Evolutionary conservation across 192 early-diverging fungal species (phyloP), one percentile per base, ranked within the genome.

Genomic region (Entrophospora sp.): DNA sequence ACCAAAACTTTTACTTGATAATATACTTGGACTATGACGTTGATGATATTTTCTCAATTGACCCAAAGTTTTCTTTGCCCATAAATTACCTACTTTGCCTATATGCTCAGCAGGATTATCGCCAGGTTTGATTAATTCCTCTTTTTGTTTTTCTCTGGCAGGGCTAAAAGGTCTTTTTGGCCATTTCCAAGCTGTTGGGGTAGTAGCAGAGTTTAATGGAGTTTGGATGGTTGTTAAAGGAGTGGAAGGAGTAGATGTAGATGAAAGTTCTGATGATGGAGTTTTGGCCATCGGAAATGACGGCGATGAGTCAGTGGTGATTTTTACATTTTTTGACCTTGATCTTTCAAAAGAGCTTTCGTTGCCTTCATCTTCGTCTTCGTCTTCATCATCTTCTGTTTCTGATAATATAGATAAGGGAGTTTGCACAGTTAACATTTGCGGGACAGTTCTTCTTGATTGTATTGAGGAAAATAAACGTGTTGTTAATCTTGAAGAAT

Each of bases 91-190:
- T 28, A 66, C 64, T 40, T 66, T 66, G 14, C 64, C 64, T 27
- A 66, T 66, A 55, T 66, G 64, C n/a, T 55, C 51, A 1, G 64
- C 18, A 1, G 64, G 64, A 44, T 66, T 36, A 55, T 66, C 64
- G 28, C 30, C 24, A 18, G 64, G 30, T 16, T 52, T 20, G 1
- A 1, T 3, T 31, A 12, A 7, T 34, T 22, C 8, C n/a, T 43
- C 51, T 42, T 34, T 37, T 10, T 30, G 6, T 22, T 66, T 66
- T 4, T 63, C 61, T 63, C 31, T 25, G 14, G 61, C 61, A 14
- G 64, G 64, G 28, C 64, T 66, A 66, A 66, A 66, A 45, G 48
- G 38, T 55, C 49, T 52, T 32, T 66, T 66, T 42, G 64, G 64
- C 64, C 64, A 66, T 55, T 37, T 30, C 64, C 64, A 66, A 13